Conservation (phyloP, 1,284 basidiomycete genomes). For the Moniliella sp. region DNA sequence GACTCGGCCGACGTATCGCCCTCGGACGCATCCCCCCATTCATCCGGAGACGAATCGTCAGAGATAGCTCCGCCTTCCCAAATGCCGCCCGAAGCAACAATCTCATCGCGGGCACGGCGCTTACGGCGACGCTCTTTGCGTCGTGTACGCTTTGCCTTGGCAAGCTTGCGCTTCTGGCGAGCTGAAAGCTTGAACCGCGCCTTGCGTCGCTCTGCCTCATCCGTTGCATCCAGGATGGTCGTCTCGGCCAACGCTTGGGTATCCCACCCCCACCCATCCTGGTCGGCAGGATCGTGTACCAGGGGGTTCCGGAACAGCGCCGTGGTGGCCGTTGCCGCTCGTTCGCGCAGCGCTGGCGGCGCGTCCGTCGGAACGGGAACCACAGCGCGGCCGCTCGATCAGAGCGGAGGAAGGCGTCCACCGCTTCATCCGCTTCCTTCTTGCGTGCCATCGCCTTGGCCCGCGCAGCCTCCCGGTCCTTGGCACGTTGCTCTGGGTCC, state of each 20-base stretch:
- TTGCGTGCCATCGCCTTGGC: neutral
- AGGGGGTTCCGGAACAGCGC: conserved; percentile 31
- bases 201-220: too few relatives aligned
- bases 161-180: too few relatives aligned
- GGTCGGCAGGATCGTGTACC: conserved; percentile 21
- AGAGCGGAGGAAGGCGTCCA: conserved; percentile 5
- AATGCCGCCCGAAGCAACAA: too few relatives aligned
- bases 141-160: conserved; percentile 14
- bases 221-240: conserved; percentile 5
- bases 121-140: conserved; percentile 3
- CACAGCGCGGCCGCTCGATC: conserved; percentile 1
- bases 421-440: conserved; percentile 7
- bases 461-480: too few relatives aligned
- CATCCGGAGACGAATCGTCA: conserved; percentile 6
- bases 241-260: conserved; percentile 6
- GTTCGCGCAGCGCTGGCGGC: conserved; percentile 20
- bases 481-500: too few relatives aligned
- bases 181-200: too few relatives aligned
- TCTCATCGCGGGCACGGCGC: too few relatives aligned
- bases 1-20: conserved; percentile 2
- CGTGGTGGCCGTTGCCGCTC: conserved; percentile 20
- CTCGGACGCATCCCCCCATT: conserved; percentile 6
- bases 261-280: conserved; percentile 32
- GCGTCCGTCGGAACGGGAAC: conserved; percentile 11
- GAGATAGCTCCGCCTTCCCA: too few relatives aligned